Base-by-base conservation (phyloP, 768 basidiomycete genomes). In the Naganishia kalamii region DNA sequence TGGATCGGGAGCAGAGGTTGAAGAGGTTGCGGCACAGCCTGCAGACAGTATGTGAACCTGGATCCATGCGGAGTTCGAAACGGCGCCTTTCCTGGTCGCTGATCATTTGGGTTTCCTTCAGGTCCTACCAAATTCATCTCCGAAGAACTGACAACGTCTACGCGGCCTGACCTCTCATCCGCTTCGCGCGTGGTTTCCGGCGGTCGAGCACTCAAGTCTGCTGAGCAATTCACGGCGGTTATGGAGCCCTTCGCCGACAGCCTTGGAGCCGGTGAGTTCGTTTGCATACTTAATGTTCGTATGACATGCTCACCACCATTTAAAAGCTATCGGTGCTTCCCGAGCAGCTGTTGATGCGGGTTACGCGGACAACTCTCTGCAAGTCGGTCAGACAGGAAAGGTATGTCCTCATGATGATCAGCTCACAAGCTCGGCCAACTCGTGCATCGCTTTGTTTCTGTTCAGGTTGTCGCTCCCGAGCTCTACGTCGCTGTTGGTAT, bases 351-450 rank as follows among this genome's bases (percentile, higher is more conserved):
- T 99, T 19, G 96, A 99, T 77, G 90, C 92, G 29, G 96, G 96
- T 0, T 98, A 98, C 73, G 92, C 91, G 30, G 96, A 98, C 78
- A 98, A 98, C 80, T 92, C 90, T 4, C 75, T 97, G 57, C 96
- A 99, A 71, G 96, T 99, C n/a, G 96, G 96, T 25, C 96, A 99
- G 81, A 99, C 96, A 0, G 96, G 96, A 62, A 98, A 98, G 80
- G 75, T 76, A 44, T 52, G 71, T 66, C 17, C 2, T 57, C 21
- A 15, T n/a, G 33, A 6, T 32, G 30, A 4, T 37, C 32, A 8
- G 11, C 10, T 21, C 52, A 15, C 29, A 8, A 10, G 6, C 10
- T 25, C 13, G 15, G 27, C 8, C 1, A 12, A 41, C 3, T 51
- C 30, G 21, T 15, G 19, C 6, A 57, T 65, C 37, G 25, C 33